Evolutionary conservation across 352 stramenopile species (phyloP), one percentile per base, ranked within the genome.

Genomic region (Phytophthora sp.): DNA sequence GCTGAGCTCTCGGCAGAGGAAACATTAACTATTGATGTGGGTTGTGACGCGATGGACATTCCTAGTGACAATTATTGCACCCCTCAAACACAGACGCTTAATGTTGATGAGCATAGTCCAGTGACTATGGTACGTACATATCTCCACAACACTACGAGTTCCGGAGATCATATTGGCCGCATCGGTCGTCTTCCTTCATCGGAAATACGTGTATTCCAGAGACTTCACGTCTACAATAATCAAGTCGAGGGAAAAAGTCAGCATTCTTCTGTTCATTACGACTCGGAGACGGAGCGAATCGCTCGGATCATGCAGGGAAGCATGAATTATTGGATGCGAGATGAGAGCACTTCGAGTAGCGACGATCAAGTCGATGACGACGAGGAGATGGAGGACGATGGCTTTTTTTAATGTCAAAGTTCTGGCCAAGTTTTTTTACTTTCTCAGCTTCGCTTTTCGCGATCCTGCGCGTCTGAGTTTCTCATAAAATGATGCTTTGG

Each of bases 271-370:
- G 24, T 23, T 6, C 58, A 38, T 47, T 69, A 63, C 9, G 79
- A 93, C 66, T 87, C 80, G 6, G 84, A 93, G 57, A 93, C 84
- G 0, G 84, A 93, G 49, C 80, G 84, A 24, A 93, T 93, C n/a
- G 84, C 84, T 35, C 69, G 82, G 16, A 93, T 93, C 51, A 93
- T 93, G 84, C 82, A 93, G 51, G 79, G 82, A 31, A 93, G 69
- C 20, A 56, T 91, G 57, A 72, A 74, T 1, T 86, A 88, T 45
- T 91, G 79, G 77, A 69, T 85, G 24, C 73, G 80, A 54, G 76
- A 86, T 13, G 69, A 76, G 20, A 58, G 51, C 16, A 71, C 35
- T 38, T 70, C 49, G 15, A 69, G 63, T 36, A 42, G 31, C 9
- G 69, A 79, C 3, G 75, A 82, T 30, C 38, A 66, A 42, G 9